A percentile compares a stretch with the other conserved stretches of the same genome.
Conservation (phyloP, 768 basidiomycete genomes). For the Pisolithus albus region DNA sequence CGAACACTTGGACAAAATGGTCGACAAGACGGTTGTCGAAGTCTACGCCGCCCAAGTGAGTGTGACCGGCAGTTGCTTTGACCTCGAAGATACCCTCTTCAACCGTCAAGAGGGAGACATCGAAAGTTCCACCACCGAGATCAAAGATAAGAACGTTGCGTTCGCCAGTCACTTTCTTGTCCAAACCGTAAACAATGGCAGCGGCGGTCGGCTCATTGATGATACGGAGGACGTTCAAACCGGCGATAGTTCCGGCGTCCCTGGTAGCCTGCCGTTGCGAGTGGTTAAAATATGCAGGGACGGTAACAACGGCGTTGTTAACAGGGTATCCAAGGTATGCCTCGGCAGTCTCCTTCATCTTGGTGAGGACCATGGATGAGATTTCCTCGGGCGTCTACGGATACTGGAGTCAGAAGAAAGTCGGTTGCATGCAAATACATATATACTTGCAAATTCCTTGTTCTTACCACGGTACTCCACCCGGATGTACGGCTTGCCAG, state of each 20-base stretch:
- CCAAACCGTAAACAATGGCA: conserved; percentile 42
- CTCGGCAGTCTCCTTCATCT: conserved; percentile 40
- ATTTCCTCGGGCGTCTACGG: conserved; percentile 54
- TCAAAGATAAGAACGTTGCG: conserved; percentile 62
- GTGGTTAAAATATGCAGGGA: conserved; percentile 68
- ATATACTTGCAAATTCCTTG: not conserved
- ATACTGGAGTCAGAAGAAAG: conserved; percentile 56
- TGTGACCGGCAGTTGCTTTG: too few species aligned
- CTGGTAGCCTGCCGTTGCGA: conserved; percentile 42
- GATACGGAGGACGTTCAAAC: conserved; percentile 40
- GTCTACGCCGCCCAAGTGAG: too few species aligned
- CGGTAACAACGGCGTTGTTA: conserved; percentile 79
- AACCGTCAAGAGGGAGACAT: too few species aligned
- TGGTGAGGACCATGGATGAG: not conserved
- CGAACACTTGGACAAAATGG: too few species aligned
- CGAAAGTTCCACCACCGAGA: conserved; percentile 49
- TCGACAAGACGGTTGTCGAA: too few species aligned
- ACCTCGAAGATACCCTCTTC: too few species aligned
- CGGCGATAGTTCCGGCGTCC: conserved; percentile 41
- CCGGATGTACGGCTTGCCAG: not conserved
- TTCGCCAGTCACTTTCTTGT: conserved; percentile 30
- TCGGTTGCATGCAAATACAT: too few species aligned
- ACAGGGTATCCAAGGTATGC: conserved; percentile 49
- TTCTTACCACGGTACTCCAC: not conserved
- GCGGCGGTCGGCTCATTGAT: conserved; percentile 47